A percentile compares a stretch with the other conserved stretches of the same genome.
phyloP scores from a whole-genome alignment of 345 rosid genomes.

The Brassica cretica region DNA sequence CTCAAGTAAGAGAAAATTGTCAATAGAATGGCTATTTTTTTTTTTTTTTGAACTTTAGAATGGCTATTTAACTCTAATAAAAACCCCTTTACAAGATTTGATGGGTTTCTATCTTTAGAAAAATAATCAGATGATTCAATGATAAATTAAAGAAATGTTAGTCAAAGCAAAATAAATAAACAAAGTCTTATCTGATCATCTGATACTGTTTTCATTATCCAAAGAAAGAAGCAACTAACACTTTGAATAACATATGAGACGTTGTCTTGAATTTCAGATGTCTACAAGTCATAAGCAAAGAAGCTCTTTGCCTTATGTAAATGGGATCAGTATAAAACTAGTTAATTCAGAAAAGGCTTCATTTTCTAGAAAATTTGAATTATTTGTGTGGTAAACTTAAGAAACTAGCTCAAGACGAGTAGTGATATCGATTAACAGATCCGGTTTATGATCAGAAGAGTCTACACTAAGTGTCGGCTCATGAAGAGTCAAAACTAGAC shows the following conservation, averaged over 20 bases:
- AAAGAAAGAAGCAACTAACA: not conserved
- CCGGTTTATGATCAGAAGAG: not conserved
- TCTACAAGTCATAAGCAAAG: constrained; percentile 1
- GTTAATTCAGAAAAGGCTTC: constrained; percentile 2
- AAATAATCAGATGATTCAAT: not conserved
- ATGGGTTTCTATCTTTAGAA: not conserved
- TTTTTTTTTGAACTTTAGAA: too few species aligned
- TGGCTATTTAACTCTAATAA: not conserved
- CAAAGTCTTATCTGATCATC: not conserved
- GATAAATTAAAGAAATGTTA: not conserved
- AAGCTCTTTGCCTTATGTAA: constrained; percentile 1
- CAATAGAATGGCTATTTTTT: not conserved
- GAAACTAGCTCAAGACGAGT: not conserved
- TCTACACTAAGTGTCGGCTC: too few species aligned
- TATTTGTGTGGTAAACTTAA: not conserved
- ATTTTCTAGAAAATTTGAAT: not conserved
- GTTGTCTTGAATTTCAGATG: not conserved
- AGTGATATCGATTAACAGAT: not conserved
- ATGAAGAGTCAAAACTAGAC: too few species aligned
- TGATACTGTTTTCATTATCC: not conserved
- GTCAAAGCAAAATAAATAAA: not conserved
- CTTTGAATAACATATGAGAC: not conserved
- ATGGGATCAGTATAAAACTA: not conserved
- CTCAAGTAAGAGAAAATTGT: not conserved
- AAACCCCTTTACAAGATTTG: not conserved